Evolutionary conservation across 306 rosid genomes (phyloP), one percentile per base, ranked within the genome.

Genomic region (Cicer cuneatum): DNA sequence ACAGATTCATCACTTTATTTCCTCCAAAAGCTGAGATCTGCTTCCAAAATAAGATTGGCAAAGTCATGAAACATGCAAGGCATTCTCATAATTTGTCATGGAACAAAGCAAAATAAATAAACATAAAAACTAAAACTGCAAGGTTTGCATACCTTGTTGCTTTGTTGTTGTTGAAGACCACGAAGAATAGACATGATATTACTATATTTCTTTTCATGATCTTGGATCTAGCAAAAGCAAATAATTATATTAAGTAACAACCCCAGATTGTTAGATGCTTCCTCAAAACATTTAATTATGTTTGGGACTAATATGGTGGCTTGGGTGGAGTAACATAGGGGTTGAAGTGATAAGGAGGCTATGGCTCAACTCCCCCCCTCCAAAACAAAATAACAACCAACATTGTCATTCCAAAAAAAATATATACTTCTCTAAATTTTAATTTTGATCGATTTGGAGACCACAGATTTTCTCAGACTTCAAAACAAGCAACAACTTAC

Each of bases 1-100:
- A 83, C 61, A 94, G 76, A 66, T 74, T 41, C 53, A 87, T 70
- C 68, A 91, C 97, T 83, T 46, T 88, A 0, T 82, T 81, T 78
- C 98, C 98, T 71, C 97, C 98, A 82, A 91, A 94, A 75, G 86
- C 97, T 19, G 86, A 42, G 53, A 91, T 90, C 98, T 94, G 89
- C 58, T 14, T 43, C 35, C 37, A 65, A 73, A 60, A 67, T 60
- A 47, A 73, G 10, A 81, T 69, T 57, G 72, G 58, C 73, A 71
- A 2, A 48, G 68, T 74, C 57, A 80, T 51, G 63, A 61, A 78
- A 16, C 5, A 56, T 47, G 19, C 16, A 74, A 58, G 47, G 48
- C 49, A 48, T 65, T 49, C 37, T 14, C 51, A 76, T 13, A 37
- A 68, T 75, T 47, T 42, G 60, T 53, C 66, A 14, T 37, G 41